Evolutionary conservation across 2,329 filamentous ascomycete species (phyloP).

Genomic region (Biscogniauxia marginata): DNA sequence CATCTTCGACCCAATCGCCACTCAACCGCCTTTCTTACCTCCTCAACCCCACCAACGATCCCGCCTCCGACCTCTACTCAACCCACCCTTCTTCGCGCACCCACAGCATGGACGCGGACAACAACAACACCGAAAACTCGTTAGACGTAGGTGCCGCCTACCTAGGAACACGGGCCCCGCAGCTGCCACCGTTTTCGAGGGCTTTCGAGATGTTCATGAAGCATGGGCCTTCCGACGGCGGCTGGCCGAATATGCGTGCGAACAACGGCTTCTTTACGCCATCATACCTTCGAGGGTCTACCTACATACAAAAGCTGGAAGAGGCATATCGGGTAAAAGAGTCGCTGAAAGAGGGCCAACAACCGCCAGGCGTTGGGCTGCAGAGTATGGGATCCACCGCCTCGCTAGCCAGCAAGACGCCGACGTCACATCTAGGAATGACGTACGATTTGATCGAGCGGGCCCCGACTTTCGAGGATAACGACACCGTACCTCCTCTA

Average conservation of each 20-base stretch:
- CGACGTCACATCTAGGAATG: constrained; percentile 69
- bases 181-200: constrained; percentile 49
- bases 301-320: constrained; percentile 74
- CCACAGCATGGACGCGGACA: constrained; percentile 35
- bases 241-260: constrained; percentile 29
- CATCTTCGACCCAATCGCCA: constrained; percentile 33
- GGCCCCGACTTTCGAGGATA: constrained; percentile 58
- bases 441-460: constrained; percentile 84
- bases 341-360: constrained; percentile 49
- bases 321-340: constrained; percentile 64
- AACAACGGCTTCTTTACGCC: constrained; percentile 70
- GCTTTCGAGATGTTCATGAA: constrained; percentile 51
- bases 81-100: constrained; percentile 24
- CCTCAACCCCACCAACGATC: constrained; percentile 47
- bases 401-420: constrained; percentile 56
- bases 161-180: constrained; percentile 29
- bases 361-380: constrained; percentile 34
- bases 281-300: constrained; percentile 76
- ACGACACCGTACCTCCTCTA: constrained; percentile 61
- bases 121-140: constrained; percentile 29
- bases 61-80: constrained; percentile 32
- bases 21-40: constrained; percentile 52
- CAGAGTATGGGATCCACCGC: constrained; percentile 22
- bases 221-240: constrained; percentile 19
- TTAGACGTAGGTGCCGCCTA: constrained; percentile 24